phyloP scores from a whole-genome alignment of 1,139 yeast species.

The Lodderomyces elongisporus region DNA sequence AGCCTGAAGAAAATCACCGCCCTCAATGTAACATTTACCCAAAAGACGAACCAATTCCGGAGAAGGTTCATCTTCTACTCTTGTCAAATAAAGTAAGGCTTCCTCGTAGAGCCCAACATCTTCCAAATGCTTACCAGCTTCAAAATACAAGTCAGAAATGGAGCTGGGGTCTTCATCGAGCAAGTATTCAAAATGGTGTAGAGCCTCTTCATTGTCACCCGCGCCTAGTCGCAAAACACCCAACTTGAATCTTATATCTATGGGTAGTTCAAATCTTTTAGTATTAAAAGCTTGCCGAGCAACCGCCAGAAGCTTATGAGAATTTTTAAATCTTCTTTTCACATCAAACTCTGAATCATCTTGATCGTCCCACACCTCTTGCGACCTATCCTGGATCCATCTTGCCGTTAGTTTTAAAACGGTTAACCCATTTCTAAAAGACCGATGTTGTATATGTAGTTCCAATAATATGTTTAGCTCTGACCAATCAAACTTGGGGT shows the following conservation, averaged over 20 bases:
- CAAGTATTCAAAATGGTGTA: slow-evolving; percentile 55
- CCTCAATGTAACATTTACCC: slow-evolving; percentile 75
- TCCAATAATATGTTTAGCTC: slow-evolving; percentile 82
- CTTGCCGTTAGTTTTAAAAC: slow-evolving; percentile 69
- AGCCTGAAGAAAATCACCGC: slow-evolving; percentile 68
- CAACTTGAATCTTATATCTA: slow-evolving; percentile 79
- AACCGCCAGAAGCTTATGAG: slow-evolving; percentile 14
- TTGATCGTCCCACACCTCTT: slow-evolving; percentile 77
- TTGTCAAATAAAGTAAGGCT: slow-evolving; percentile 62
- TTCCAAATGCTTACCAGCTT: slow-evolving; percentile 72
- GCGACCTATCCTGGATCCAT: slow-evolving; percentile 72
- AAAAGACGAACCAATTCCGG: slow-evolving; percentile 42
- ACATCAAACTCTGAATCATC: slow-evolving; percentile 85
- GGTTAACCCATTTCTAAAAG: slow-evolving; percentile 60
- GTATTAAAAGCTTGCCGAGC: slow-evolving; percentile 12
- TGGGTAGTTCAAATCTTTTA: slow-evolving; percentile 55
- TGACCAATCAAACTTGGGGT: slow-evolving; percentile 73
- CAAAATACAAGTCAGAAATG: slow-evolving; percentile 67
- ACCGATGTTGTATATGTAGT: slow-evolving; percentile 62
- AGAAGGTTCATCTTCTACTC: slow-evolving; percentile 32
- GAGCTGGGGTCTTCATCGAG: slow-evolving; percentile 54
- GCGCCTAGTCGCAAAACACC: slow-evolving; percentile 68
- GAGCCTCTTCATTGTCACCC: slow-evolving; percentile 64
- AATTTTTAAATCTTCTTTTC: slow-evolving; percentile 43
- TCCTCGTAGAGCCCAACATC: slow-evolving; percentile 64